These are phyloP conservation scores for Suillus alpinus DNA, from an alignment of 768 basidiomycete genomes.

Conservation along the genomic window DNA sequence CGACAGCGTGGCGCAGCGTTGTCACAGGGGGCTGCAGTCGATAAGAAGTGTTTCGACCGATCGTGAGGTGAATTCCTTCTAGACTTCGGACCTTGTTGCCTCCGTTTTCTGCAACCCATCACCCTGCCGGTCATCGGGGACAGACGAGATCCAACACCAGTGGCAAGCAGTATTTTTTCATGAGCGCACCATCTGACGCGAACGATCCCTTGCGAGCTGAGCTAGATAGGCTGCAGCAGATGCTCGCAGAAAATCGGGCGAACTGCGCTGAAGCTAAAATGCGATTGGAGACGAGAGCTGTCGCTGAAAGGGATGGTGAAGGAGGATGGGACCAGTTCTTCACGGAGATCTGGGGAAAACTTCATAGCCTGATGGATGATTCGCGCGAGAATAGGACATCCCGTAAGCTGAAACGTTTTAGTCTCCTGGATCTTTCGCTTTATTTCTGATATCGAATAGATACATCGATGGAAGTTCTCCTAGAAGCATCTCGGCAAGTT, in stretches of 20 bases:
- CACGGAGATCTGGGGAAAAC: neutral
- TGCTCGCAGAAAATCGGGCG: constrained; percentile 3
- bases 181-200: neutral
- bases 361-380: neutral
- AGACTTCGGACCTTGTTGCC: neutral
- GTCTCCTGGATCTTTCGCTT: neutral
- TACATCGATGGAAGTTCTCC: constrained; percentile 2
- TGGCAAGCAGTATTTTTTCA: neutral
- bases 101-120: neutral
- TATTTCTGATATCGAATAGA: neutral
- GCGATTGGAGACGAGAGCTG: neutral
- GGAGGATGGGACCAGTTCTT: neutral
- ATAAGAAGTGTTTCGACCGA: neutral
- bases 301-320: neutral
- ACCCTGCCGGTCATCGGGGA: neutral
- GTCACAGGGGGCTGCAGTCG: neutral
- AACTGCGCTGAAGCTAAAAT: constrained; percentile 1
- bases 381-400: neutral
- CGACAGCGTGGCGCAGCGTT: neutral
- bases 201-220: neutral
- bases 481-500: constrained; percentile 3
- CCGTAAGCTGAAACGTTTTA: neutral
- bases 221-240: constrained; percentile 1
- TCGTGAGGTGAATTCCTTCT: neutral
- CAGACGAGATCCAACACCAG: neutral